These are phyloP conservation scores for Exophiala mesophila DNA, from an alignment of 2,329 filamentous ascomycete genomes.

Conservation along the genomic window DNA sequence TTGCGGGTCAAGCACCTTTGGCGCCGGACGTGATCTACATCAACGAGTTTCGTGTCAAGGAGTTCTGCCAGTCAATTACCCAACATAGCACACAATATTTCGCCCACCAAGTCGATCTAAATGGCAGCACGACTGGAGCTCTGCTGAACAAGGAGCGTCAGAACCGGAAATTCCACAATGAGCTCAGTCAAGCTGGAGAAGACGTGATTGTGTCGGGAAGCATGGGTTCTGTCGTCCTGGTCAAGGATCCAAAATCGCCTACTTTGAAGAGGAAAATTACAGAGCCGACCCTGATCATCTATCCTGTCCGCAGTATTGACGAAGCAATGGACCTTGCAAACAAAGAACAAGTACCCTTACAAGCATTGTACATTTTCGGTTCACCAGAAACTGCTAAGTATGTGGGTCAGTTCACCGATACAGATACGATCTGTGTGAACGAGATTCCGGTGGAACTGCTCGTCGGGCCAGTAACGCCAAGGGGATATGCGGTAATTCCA, in stretches of 20 bases:
- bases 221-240: background rate
- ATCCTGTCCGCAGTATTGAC: conserved; percentile 47
- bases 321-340: conserved; percentile 45
- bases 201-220: conserved; percentile 2
- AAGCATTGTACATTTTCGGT: conserved; percentile 52
- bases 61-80: background rate
- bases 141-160: background rate
- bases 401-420: conserved; percentile 51
- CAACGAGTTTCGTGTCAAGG: conserved; percentile 51
- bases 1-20: conserved; percentile 46
- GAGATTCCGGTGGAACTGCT: conserved; percentile 53
- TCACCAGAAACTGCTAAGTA: conserved; percentile 52
- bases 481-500: background rate
- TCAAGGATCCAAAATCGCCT: background rate
- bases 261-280: background rate
- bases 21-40: conserved; percentile 59
- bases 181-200: conserved; percentile 5
- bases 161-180: background rate
- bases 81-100: background rate
- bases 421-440: conserved; percentile 51
- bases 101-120: background rate
- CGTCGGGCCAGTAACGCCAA: conserved; percentile 24
- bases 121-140: background rate
- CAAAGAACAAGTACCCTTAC: conserved; percentile 28
- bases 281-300: conserved; percentile 40